phyloP scores from a whole-genome alignment of 352 stramenopile species.

The Blastocystis sp. region DNA sequence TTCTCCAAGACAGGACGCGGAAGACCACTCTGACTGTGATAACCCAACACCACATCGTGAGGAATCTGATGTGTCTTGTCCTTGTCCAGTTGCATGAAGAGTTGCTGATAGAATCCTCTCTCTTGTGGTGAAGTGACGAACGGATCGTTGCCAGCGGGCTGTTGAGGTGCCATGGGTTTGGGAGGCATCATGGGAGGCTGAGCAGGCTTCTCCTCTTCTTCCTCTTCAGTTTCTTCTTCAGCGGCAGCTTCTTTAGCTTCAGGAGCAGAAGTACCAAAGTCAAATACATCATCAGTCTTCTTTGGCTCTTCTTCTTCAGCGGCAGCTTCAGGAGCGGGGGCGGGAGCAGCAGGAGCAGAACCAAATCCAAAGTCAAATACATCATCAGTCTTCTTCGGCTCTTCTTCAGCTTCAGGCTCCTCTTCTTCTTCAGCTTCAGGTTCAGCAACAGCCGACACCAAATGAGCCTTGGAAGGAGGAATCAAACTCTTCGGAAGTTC shows the following conservation, averaged over 20 bases:
- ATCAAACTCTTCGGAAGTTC: constrained; percentile 3
- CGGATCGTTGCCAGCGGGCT: constrained; percentile 7
- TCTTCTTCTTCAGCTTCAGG: background rate
- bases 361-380: background rate
- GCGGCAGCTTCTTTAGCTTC: too few species aligned
- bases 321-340: background rate
- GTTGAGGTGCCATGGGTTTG: background rate
- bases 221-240: background rate
- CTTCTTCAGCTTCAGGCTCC: background rate
- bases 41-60: constrained; percentile 53
- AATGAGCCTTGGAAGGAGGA: constrained; percentile 26
- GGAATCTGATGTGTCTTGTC: constrained; percentile 40
- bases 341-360: background rate
- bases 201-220: background rate
- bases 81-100: constrained; percentile 62
- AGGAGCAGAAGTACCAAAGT: too few species aligned
- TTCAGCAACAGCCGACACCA: background rate
- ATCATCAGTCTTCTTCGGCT: background rate
- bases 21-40: constrained; percentile 62
- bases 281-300: background rate
- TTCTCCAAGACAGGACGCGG: constrained; percentile 29
- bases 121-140: constrained; percentile 57
- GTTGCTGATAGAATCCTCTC: constrained; percentile 53
- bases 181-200: background rate
- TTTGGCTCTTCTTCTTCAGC: background rate